Evolutionary conservation across 306 rosid genomes (phyloP), one percentile per base, ranked within the genome.

Genomic region (Geum urbanum): DNA sequence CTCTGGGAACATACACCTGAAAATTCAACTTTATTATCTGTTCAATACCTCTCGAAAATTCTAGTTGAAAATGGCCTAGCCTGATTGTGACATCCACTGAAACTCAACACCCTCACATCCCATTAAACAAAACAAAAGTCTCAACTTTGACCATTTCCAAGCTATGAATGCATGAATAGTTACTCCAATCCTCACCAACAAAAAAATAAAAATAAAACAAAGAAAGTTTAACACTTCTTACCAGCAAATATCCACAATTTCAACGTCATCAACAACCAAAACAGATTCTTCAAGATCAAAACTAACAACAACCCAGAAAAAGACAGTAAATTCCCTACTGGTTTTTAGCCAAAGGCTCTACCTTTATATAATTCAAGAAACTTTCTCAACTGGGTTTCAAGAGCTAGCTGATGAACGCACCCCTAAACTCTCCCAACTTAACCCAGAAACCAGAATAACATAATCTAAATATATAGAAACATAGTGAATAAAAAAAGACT

Each of bases 381-480:
- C 10, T 43, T 15, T 41, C 10, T 22, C 20, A 16, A 52, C 44
- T 55, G 58, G 58, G 50, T 48, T 59, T 45, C 2, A 18, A 60
- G 49, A 61, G 2, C 32, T 53, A 41, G 35, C 22, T 57, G 6
- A 45, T 0, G 14, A 59, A 35, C 61, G 40, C 50, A 22, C 16
- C 13, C 63, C 49, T 19, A 16, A 43, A 53, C 44, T 12, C 11
- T 51, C 18, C 59, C 5, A 14, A 32, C 58, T 24, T 53, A 50
- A 53, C 59, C 20, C 8, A 18, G 70, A 74, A 72, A 70, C 72
- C 59, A 65, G 27, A 82, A 63, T 77, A 73, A 35, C 37, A 47
- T 32, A 35, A 58, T 16, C 45, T 24, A 24, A 24, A 24, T 24
- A 24, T 24, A 24, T 57, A 72, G 27, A 71, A 63, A 16, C 45